A percentile compares a stretch with the other conserved stretches of the same genome.
phyloP scores from a whole-genome alignment of 495 filamentous ascomycete genomes.

The Peziza echinospora region DNA sequence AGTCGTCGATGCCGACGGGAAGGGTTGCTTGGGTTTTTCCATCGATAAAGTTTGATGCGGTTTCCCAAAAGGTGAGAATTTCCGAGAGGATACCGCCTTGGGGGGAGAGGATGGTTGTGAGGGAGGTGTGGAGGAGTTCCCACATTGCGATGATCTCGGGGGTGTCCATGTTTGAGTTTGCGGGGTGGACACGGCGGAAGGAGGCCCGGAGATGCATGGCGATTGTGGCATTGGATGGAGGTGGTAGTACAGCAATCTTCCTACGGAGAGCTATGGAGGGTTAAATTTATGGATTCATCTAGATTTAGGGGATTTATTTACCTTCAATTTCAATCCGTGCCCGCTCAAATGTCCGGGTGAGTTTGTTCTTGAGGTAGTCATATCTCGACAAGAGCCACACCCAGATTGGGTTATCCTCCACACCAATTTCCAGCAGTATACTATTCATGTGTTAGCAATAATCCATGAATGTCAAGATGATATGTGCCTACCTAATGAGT shows the following conservation, averaged over 20 bases:
- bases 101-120: conserved; percentile 47
- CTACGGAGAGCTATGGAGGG: conserved; percentile 41
- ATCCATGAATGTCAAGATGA: conserved; percentile 16
- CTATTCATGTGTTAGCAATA: conserved; percentile 10
- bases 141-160: conserved; percentile 66
- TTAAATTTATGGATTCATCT: not conserved
- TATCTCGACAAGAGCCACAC: conserved; percentile 77
- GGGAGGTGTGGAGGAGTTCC: conserved; percentile 55
- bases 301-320: conserved; percentile 1
- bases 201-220: conserved; percentile 53
- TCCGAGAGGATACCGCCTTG: conserved; percentile 65
- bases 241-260: conserved; percentile 48
- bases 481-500: conserved; percentile 16
- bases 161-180: conserved; percentile 32
- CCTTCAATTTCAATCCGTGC: conserved; percentile 71
- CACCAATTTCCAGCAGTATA: conserved; percentile 71
- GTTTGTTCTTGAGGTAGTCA: conserved; percentile 69
- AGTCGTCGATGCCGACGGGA: conserved; percentile 64
- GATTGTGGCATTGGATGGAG: conserved; percentile 42
- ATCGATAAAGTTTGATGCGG: conserved; percentile 70
- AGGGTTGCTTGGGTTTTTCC: conserved; percentile 62
- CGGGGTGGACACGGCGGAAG: conserved; percentile 33
- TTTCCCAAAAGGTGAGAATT: conserved; percentile 84
- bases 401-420: conserved; percentile 90
- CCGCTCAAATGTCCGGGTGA: conserved; percentile 53